Evolutionary conservation across 1,139 yeast species (phyloP), one percentile per base, ranked within the genome.

Genomic region (Komagataea norvegica): DNA sequence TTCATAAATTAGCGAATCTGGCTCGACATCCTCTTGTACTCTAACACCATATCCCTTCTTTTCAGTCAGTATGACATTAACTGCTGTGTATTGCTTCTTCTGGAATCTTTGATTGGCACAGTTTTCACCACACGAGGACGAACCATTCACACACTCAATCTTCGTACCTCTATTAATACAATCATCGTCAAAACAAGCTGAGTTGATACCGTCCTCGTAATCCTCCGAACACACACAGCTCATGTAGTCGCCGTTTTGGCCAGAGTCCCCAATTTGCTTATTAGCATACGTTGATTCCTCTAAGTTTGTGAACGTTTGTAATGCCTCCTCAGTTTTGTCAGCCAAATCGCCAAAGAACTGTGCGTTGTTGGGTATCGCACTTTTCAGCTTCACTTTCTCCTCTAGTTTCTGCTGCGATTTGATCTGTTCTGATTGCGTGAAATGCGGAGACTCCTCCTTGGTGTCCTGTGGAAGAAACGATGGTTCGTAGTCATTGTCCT

Each of bases 31-130:
- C 5, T 56, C 60, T 43, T 77, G 69, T 0, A 95, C 89, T 41
- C 95, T 70, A 38, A 91, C 75, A 21, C 98, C 98, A 56, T 75
- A 91, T 0, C 98, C 98, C 57, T 91, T 91, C 46, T 68, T 64
- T 43, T 83, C 88, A 0, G 97, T 88, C 47, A 75, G 73, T 44
- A 91, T 78, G 11, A 91, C 86, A 25, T 85, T 77, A 15, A 88
- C 80, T 8, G 68, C 53, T 1, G 95, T 85, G 57, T 82, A 86
- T 54, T 82, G 74, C 40, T 69, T 68, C 37, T 69, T 71, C 59
- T 89, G 97, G 55, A 91, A 89, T 43, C 97, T 65, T 59, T 88
- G 96, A 59, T 91, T 91, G 47, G 72, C 79, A 64, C 98, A 91
- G 52, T 73, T 68, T 27, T 72, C 67, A 15, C 96, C 96, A 60